phyloP scores from a whole-genome alignment of 768 basidiomycete genomes.

The Boletus rubroflammeus region DNA sequence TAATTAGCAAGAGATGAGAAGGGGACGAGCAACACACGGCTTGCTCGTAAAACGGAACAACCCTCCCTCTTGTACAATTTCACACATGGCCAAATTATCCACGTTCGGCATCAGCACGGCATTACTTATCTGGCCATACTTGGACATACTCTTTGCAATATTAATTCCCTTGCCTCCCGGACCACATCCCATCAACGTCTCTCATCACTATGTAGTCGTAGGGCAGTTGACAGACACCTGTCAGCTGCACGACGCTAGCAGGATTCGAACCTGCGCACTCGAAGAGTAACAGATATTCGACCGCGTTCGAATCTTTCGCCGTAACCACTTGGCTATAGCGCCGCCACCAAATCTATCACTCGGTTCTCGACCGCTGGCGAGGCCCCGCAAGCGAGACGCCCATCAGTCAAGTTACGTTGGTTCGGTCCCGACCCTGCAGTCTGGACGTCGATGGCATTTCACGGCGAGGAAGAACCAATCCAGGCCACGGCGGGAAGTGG shows the following conservation, averaged over 20 bases:
- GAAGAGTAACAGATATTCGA: conserved; percentile 55
- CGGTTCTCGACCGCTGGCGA: neutral
- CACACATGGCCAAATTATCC: conserved; percentile 13
- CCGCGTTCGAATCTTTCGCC: conserved; percentile 65
- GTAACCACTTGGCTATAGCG: conserved; percentile 77
- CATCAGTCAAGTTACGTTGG: too few species aligned
- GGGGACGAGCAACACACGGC: neutral
- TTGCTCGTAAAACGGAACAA: conserved; percentile 14
- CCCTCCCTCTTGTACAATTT: neutral
- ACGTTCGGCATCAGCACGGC: conserved; percentile 20
- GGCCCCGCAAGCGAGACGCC: too few species aligned
- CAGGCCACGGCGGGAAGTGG: too few species aligned
- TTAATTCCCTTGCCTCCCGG: too few species aligned
- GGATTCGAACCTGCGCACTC: conserved; percentile 69
- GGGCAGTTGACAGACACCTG: neutral
- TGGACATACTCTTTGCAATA: conserved; percentile 13
- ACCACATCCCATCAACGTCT: neutral
- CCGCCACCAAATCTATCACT: conserved; percentile 4
- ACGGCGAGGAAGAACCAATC: too few species aligned
- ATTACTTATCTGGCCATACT: conserved; percentile 9
- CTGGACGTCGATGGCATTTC: too few species aligned
- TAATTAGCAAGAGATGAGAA: conserved; percentile 26
- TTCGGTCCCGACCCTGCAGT: too few species aligned
- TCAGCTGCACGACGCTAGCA: conserved; percentile 67
- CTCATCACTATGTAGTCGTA: too few species aligned